phyloP scores from a whole-genome alignment of 805 yeast genomes.

The Maudiozyma serrabonitensis region DNA sequence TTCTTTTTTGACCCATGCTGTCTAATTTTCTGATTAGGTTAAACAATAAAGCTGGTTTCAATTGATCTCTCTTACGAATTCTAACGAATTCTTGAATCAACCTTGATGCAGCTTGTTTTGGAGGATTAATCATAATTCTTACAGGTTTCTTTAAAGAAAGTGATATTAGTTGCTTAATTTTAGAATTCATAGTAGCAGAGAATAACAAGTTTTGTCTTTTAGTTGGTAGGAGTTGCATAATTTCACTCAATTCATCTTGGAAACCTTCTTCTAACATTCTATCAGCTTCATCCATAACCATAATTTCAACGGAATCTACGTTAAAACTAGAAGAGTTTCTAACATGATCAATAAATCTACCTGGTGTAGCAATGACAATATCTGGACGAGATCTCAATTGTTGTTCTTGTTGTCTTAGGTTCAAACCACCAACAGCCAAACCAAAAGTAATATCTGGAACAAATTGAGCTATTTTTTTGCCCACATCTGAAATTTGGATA shows the following conservation, averaged over 20 bases:
- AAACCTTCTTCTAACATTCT: slow-evolving; percentile 99
- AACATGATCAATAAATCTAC: slow-evolving; percentile 94
- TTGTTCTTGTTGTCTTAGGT: slow-evolving; percentile 90
- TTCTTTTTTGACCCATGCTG: slow-evolving; percentile 52
- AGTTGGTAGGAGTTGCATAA: slow-evolving; percentile 74
- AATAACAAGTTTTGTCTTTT: slow-evolving; percentile 90
- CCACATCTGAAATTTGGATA: slow-evolving; percentile 91
- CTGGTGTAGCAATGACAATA: slow-evolving; percentile 95
- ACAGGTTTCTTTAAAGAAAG: slow-evolving; percentile 86
- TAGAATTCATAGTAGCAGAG: slow-evolving; percentile 97
- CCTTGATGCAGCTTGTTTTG: slow-evolving; percentile 87
- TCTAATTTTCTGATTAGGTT: slow-evolving; percentile 62
- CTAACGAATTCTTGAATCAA: slow-evolving; percentile 90
- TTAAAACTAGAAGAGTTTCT: slow-evolving; percentile 89
- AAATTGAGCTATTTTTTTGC: slow-evolving; percentile 69
- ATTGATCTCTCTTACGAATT: slow-evolving; percentile 76
- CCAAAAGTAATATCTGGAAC: slow-evolving; percentile 77
- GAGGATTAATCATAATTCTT: slow-evolving; percentile 91
- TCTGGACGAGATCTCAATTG: slow-evolving; percentile 89
- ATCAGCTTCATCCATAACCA: slow-evolving; percentile 96
- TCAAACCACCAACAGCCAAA: slow-evolving; percentile 95
- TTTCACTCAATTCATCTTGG: slow-evolving; percentile 88
- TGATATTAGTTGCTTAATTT: slow-evolving; percentile 77
- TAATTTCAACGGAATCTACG: slow-evolving; percentile 83
- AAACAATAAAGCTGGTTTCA: slow-evolving; percentile 75